Evolutionary conservation across 306 rosid species (phyloP), one percentile per base, ranked within the genome.

Genomic region (Cajanus cajan): DNA sequence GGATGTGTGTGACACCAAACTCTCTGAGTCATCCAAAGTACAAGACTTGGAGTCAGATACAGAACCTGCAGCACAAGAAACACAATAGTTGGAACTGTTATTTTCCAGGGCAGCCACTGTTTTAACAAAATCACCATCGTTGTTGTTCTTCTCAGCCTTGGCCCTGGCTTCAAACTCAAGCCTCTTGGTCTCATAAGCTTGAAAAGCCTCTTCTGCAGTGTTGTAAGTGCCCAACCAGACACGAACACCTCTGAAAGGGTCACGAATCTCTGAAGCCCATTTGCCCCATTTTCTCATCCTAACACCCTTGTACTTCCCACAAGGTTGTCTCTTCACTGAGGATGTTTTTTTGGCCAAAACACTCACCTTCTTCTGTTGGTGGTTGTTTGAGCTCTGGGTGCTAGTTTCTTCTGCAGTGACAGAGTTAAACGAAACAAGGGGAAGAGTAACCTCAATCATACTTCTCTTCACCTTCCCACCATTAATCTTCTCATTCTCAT

Each of bases 211-310:
- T 55, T 88, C 93, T 0, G 97, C 88, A 2, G 97, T 91, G 6
- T 72, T 74, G 78, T 67, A 93, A 6, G 98, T 93, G 0, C 98
- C 98, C 19, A 93, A 51, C 98, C 98, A 93, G 18, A 86, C n/a
- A 2, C 98, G 87, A 4, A 9, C 43, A 9, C 85, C 82, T 10
- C 74, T 85, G 18, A 91, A 88, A 0, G 98, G 98, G 33, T 91
- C 89, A 1, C 98, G 94, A 68, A 93, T 93, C 77, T 93, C 98
- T 0, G 98, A 94, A 1, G 98, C 97, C 97, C 97, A 93, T 76
- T 90, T 93, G 0, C 98, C 98, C 98, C 98, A 93, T 80, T 91
- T 86, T 51, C 98, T 76, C 82, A 88, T 92, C 21, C 98, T 68
- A 71, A 93, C 94, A 2, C 98, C 98, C 73, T 86, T 87, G 88